Evolutionary conservation across 768 basidiomycete species (phyloP).

Genomic region (Hypholoma fasciculare): DNA sequence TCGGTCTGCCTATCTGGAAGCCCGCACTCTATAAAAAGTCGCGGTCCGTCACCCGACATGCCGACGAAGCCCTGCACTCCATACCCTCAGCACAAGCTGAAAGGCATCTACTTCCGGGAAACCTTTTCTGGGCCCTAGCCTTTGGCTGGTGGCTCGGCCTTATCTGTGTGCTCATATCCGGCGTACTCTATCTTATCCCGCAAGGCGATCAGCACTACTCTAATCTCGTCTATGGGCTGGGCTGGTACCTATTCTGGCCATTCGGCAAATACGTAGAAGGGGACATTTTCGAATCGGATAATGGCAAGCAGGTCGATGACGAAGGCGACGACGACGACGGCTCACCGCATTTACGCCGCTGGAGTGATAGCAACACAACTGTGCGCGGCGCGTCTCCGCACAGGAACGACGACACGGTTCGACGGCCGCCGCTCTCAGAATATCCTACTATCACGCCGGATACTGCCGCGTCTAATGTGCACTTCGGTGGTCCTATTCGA

Average conservation of each 20-base stretch:
- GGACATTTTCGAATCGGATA: conserved; percentile 37
- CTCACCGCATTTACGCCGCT: conserved; percentile 26
- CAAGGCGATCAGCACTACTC: conserved; percentile 84
- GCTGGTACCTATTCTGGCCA: conserved; percentile 97
- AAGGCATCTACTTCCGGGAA: conserved; percentile 90
- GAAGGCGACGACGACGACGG: conserved; percentile 40
- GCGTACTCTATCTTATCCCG: conserved; percentile 70
- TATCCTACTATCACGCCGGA: conserved; percentile 43
- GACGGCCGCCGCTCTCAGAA: conserved; percentile 39
- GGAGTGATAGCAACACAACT: conserved; percentile 36
- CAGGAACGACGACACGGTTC: conserved; percentile 19
- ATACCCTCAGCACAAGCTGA: conserved; percentile 92
- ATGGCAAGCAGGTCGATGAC: conserved; percentile 37
- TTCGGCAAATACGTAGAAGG: conserved; percentile 99
- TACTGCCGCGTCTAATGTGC: conserved; percentile 22
- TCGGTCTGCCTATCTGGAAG: conserved; percentile 99
- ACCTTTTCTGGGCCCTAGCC: conserved; percentile 85
- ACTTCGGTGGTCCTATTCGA: conserved; percentile 42
- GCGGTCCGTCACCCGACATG: conserved; percentile 93
- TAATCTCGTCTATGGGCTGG: conserved; percentile 85
- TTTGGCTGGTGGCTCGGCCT: conserved; percentile 96
- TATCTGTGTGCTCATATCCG: conserved; percentile 66
- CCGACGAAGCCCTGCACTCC: conserved; percentile 91
- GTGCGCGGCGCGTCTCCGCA: conserved; percentile 34
- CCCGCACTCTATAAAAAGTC: conserved; percentile 98